A percentile compares a stretch with the other conserved stretches of the same genome.
These are phyloP conservation scores for Lipomyces mesembrius DNA, from an alignment of 805 yeast species.

Conservation along the genomic window DNA sequence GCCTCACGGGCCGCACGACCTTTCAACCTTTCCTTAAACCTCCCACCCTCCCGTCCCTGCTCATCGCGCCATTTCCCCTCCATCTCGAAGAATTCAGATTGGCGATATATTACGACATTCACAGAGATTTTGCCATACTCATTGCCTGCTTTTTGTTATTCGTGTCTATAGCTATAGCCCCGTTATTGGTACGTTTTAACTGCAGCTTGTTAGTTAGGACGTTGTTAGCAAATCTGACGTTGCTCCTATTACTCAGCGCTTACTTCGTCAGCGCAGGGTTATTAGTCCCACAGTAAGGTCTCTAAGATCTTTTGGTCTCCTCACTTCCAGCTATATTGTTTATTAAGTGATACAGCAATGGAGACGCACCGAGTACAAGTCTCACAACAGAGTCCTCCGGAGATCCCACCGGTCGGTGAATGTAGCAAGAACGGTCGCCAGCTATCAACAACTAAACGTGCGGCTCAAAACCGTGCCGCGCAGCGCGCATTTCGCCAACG, in stretches of 20 bases:
- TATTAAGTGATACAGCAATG: background rate
- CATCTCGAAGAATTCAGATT: background rate
- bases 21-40: background rate
- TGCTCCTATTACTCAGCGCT: background rate
- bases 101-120: background rate
- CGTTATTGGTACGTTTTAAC: background rate
- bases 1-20: constrained; percentile 3
- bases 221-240: background rate
- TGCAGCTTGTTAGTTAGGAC: no score
- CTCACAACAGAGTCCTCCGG: background rate
- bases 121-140: background rate
- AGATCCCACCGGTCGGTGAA: constrained; percentile 35
- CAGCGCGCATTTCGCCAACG: constrained; percentile 89
- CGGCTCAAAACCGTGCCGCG: constrained; percentile 89
- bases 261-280: background rate
- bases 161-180: background rate
- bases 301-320: background rate
- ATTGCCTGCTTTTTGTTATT: background rate
- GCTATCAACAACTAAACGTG: constrained; percentile 74
- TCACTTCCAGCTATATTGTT: background rate
- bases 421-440: constrained; percentile 47
- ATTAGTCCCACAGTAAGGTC: background rate
- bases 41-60: background rate
- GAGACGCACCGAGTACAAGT: background rate
- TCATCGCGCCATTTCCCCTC: background rate